phyloP scores from a whole-genome alignment of 1,139 yeast species.

The Sugiyamaella japonica region DNA sequence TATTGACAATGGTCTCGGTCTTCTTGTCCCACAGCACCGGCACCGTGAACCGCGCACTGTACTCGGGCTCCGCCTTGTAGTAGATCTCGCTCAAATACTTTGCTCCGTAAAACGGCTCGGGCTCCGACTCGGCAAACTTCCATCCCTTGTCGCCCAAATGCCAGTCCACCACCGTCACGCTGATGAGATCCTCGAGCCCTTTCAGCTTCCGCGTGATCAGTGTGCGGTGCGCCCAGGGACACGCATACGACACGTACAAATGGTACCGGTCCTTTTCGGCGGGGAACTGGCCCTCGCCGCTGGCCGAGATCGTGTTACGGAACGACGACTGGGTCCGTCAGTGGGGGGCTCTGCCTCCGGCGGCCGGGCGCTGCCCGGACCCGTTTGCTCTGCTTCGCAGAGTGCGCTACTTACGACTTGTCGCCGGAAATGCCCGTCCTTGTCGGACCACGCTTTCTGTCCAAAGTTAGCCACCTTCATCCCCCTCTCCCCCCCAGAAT shows the following conservation, averaged over 20 bases:
- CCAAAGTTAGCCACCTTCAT: not conserved
- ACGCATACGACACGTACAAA: constrained; percentile 81
- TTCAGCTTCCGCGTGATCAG: constrained; percentile 74
- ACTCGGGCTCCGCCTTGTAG: constrained; percentile 71
- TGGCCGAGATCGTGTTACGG: constrained; percentile 61
- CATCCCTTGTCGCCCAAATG: constrained; percentile 80
- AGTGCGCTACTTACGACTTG: constrained; percentile 30
- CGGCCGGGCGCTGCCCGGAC: constrained; percentile 9
- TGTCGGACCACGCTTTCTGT: constrained; percentile 32
- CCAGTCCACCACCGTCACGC: constrained; percentile 83
- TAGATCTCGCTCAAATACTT: constrained; percentile 68
- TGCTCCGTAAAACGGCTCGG: constrained; percentile 58
- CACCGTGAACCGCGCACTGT: constrained; percentile 81
- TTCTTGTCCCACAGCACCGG: constrained; percentile 93
- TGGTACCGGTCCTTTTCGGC: constrained; percentile 85
- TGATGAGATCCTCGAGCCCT: constrained; percentile 59
- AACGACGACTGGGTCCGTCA: constrained; percentile 38
- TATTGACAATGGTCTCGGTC: constrained; percentile 77
- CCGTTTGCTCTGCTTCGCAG: constrained; percentile 1
- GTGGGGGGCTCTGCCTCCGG: not conserved
- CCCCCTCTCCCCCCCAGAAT: no score
- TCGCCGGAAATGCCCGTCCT: constrained; percentile 38
- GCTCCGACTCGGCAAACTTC: constrained; percentile 60
- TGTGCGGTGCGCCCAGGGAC: constrained; percentile 96
- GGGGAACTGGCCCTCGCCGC: constrained; percentile 60